Conservation (phyloP, 108 stramenopile genomes). For the Discostella stelligeroides region DNA sequence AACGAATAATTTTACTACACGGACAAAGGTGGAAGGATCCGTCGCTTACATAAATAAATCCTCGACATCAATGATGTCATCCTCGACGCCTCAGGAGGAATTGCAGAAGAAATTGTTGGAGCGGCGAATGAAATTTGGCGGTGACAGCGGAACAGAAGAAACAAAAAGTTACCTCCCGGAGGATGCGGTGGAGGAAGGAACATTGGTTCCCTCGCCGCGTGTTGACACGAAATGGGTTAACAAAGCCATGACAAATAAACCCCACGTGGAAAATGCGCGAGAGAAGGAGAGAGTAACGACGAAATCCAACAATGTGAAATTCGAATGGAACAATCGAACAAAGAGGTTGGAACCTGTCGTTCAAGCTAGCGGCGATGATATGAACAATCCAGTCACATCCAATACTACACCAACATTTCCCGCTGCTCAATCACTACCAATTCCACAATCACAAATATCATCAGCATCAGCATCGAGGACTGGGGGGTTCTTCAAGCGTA, state of each 20-base stretch:
- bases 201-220: background rate
- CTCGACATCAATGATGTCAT: background rate
- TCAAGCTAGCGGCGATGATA: background rate
- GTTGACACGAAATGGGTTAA: background rate
- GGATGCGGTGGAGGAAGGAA: background rate
- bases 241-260: background rate
- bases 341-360: background rate
- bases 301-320: background rate
- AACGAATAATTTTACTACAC: too few relatives aligned
- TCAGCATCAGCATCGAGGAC: slow-evolving; percentile 7
- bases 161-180: background rate
- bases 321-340: slow-evolving; percentile 1
- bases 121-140: slow-evolving; percentile 5
- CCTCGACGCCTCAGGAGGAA: slow-evolving; percentile 5
- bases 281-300: background rate
- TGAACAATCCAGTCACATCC: background rate
- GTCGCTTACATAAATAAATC: background rate
- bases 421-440: background rate
- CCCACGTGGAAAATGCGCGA: background rate
- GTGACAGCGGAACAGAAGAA: background rate
- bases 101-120: slow-evolving; percentile 18
- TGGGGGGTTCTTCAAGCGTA: background rate
- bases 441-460: background rate
- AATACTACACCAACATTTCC: background rate
- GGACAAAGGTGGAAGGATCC: background rate